Base-by-base conservation (phyloP, 1,284 basidiomycete genomes). In the Trichosporon sp. region DNA sequence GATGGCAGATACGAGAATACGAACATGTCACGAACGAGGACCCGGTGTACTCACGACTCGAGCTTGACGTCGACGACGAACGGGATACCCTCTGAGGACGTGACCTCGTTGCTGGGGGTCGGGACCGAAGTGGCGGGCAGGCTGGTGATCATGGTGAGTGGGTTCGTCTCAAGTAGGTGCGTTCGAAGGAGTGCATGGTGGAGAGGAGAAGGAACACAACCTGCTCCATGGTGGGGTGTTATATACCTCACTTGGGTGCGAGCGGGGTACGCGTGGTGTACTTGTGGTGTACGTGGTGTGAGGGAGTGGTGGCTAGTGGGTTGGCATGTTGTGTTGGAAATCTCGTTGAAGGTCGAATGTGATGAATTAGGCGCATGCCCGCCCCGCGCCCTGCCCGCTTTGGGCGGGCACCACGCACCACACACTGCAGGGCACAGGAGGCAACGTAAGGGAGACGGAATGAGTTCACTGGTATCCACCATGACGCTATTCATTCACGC, bases 61-160 rank as follows among this genome's bases (percentile, higher is more conserved):
- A 63, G 59, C 59, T 63, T 63, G 54, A 65, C 51, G 40, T 73
- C 69, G 37, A 68, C 67, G 66, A 38, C 56, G 46, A 68, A 73
- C 10, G 26, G 21, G 63, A 68, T 64, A 12, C 71, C 71, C 40
- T 73, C 71, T 10, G 48, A 35, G 10, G 71, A 68, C 21, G 64
- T 19, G 26, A 73, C 40, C 40, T 68, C 69, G 56, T 43, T 56
- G 43, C 35, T 51, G 12, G 54, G 38, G 37, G 38, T 11, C 38
- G 51, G 38, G 54, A 43, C 35, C 1, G 64, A n/a, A 8, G 68
- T 6, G 43, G 14, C 19, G 56, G 35, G 16, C 8, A 61, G 38
- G 37, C 38, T 61, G 21, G 67, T 46, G 21, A 59, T 37, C 67
- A 67, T 68, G 35, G 56, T 54, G 51, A 54, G 51, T 54, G 14